These are phyloP conservation scores for Amorphotheca resinae DNA, from an alignment of 495 filamentous ascomycete species.

Conservation along the genomic window DNA sequence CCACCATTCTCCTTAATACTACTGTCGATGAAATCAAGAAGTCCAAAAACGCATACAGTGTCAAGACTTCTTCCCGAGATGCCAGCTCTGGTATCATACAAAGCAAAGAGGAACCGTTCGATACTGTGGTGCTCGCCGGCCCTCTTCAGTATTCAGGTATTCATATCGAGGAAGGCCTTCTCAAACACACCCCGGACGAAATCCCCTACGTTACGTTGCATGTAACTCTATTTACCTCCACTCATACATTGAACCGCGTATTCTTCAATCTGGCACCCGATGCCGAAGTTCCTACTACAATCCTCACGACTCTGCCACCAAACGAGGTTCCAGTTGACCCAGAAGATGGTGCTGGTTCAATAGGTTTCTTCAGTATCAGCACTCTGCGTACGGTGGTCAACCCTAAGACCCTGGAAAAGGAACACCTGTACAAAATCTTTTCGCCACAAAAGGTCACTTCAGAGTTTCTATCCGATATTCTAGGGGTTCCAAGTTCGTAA, in stretches of 20 bases:
- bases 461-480: conserved; percentile 40
- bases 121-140: conserved; percentile 67
- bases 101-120: conserved; percentile 40
- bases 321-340: conserved; percentile 31
- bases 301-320: conserved; percentile 73
- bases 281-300: conserved; percentile 47
- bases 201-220: conserved; percentile 76
- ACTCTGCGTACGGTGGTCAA: conserved; percentile 53
- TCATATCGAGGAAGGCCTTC: conserved; percentile 24
- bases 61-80: conserved; percentile 27
- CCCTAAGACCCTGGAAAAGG: conserved; percentile 36
- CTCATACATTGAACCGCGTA: conserved; percentile 48
- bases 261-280: conserved; percentile 53
- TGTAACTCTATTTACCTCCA: conserved; percentile 80
- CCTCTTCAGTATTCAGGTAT: conserved; percentile 71
- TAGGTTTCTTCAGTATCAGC: conserved; percentile 82
- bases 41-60: conserved; percentile 32
- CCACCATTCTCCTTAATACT: conserved; percentile 53
- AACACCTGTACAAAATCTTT: conserved; percentile 96
- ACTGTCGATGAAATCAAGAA: conserved; percentile 49
- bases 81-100: conserved; percentile 8
- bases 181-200: conserved; percentile 47
- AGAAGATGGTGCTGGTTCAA: conserved; percentile 47
- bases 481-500: conserved; percentile 10
- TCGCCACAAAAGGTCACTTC: conserved; percentile 56